A percentile compares a stretch with the other conserved stretches of the same genome.
Conservation (phyloP, 2,329 filamentous ascomycete species). For the Cercospora sp. region DNA sequence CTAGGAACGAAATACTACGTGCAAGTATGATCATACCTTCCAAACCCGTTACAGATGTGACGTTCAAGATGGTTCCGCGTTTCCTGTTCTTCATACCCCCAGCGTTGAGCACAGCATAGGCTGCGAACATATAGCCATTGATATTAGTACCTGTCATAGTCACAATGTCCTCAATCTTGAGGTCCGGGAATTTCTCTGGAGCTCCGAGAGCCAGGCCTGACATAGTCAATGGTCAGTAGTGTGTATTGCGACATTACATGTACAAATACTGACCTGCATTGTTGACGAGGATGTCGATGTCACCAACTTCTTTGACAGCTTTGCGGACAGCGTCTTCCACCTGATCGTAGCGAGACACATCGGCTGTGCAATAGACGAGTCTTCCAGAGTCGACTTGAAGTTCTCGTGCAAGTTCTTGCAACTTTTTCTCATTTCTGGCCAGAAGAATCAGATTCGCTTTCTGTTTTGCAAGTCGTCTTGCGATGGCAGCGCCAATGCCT, state of each 20-base stretch:
- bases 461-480: conserved; percentile 42
- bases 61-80: conserved; percentile 50
- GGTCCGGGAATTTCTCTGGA: conserved; percentile 45
- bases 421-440: conserved; percentile 41
- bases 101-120: conserved; percentile 49
- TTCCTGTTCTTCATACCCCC: conserved; percentile 43
- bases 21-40: neutral
- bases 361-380: conserved; percentile 35
- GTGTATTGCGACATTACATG: neutral
- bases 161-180: conserved; percentile 45
- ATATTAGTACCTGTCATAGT: conserved; percentile 53
- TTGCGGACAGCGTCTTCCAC: conserved; percentile 38
- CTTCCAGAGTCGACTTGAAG: conserved; percentile 22
- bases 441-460: conserved; percentile 48
- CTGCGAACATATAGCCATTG: conserved; percentile 50
- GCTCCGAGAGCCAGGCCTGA: conserved; percentile 50
- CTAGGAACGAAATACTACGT: neutral
- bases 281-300: conserved; percentile 16
- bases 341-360: conserved; percentile 37
- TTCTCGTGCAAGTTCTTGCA: conserved; percentile 27
- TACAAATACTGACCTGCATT: conserved; percentile 3
- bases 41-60: conserved; percentile 50
- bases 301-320: conserved; percentile 33
- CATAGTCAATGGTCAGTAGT: neutral
- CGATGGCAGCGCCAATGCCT: conserved; percentile 51